phyloP scores from a whole-genome alignment of 495 filamentous ascomycete species.

The Xeromyces bisporus region DNA sequence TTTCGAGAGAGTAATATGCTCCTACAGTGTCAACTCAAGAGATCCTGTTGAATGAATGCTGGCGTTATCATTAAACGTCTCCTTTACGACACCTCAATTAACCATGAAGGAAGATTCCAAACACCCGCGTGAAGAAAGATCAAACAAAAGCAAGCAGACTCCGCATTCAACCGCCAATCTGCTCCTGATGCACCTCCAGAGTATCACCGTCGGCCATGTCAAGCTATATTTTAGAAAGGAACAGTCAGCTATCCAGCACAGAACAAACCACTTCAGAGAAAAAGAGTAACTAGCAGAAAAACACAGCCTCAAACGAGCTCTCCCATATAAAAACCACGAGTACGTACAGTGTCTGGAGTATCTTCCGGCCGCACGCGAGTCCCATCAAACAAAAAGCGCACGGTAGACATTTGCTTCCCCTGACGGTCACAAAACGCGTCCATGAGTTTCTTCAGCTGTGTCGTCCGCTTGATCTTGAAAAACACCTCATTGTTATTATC shows the following conservation, averaged over 20 bases:
- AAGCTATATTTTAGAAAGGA: conserved; percentile 39
- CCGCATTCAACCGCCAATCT: conserved; percentile 78
- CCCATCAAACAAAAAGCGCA: conserved; percentile 93
- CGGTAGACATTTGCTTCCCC: conserved; percentile 67
- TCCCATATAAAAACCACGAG: background rate
- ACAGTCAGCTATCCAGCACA: too few relatives aligned
- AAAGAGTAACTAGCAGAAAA: background rate
- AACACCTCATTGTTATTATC: conserved; percentile 99
- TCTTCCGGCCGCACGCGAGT: conserved; percentile 75
- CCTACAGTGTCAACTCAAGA: too few relatives aligned
- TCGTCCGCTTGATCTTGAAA: conserved; percentile 99
- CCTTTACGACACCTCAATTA: too few relatives aligned
- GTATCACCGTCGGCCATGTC: conserved; percentile 96
- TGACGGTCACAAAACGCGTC: conserved; percentile 95
- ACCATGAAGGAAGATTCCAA: too few relatives aligned
- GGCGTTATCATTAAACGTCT: too few relatives aligned
- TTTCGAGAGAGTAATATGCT: too few relatives aligned
- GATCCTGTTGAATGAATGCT: too few relatives aligned
- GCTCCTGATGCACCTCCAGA: conserved; percentile 95
- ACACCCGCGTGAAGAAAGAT: too few relatives aligned
- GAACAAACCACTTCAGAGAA: too few relatives aligned
- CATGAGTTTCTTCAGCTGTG: conserved; percentile 94
- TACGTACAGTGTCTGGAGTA: conserved; percentile 78
- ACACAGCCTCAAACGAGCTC: background rate
- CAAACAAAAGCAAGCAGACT: too few relatives aligned